Conservation (phyloP, 129 eudicot species). For the Dittrichia graveolens region DNA sequence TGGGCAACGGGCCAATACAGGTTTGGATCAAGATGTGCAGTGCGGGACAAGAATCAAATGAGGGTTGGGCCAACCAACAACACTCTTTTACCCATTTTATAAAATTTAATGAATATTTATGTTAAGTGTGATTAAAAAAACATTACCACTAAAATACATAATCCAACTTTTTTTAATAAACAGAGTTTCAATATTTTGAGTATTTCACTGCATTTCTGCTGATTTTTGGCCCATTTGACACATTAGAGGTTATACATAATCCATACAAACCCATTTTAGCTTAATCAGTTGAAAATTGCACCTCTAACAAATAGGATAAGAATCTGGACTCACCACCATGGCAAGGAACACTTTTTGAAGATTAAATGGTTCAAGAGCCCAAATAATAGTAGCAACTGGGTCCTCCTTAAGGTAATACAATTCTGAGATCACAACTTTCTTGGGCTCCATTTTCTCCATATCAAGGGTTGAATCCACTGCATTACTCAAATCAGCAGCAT, state of each 20-base stretch:
- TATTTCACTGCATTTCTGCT: background rate
- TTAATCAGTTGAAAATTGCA: background rate
- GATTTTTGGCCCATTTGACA: background rate
- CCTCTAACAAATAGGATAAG: background rate
- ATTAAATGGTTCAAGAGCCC: constrained; percentile 69
- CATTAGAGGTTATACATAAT: background rate
- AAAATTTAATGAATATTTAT: background rate
- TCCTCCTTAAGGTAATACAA: constrained; percentile 62
- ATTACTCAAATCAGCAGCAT: constrained; percentile 43
- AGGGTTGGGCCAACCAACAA: background rate
- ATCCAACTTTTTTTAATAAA: background rate
- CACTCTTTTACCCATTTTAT: constrained; percentile 1
- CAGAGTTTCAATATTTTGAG: background rate
- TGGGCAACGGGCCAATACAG: background rate
- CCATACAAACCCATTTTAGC: background rate
- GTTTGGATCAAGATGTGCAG: background rate
- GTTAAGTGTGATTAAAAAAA: background rate
- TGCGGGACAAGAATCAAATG: background rate
- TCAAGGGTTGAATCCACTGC: constrained; percentile 43
- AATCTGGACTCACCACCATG: constrained; percentile 74
- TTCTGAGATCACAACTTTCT: constrained; percentile 32
- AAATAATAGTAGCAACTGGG: constrained; percentile 68
- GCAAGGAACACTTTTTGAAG: constrained; percentile 67
- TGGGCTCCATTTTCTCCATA: constrained; percentile 41
- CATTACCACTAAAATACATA: background rate